phyloP scores from a whole-genome alignment of 257 asterid genomes.

The Fraxinus pennsylvanica region DNA sequence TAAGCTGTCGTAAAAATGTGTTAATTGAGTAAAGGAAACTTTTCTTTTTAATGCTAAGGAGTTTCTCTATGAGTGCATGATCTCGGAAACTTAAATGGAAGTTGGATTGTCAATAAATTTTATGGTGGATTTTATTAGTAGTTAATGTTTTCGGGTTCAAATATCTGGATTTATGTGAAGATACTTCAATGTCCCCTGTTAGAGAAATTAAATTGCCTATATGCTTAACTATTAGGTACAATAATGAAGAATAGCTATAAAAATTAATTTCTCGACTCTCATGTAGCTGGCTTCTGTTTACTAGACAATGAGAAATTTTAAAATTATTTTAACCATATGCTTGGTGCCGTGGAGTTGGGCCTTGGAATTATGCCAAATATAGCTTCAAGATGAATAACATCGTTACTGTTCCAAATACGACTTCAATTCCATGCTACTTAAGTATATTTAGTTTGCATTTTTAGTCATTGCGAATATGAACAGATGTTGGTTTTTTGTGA shows the following conservation, averaged over 20 bases:
- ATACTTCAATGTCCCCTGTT: neutral
- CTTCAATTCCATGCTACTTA: neutral
- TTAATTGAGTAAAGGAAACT: neutral
- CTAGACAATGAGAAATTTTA: neutral
- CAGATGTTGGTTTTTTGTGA: neutral
- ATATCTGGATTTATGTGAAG: neutral
- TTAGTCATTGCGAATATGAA: neutral
- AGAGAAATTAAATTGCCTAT: neutral
- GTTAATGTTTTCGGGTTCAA: neutral
- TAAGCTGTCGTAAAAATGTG: neutral
- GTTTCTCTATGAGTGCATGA: neutral
- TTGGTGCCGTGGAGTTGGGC: neutral
- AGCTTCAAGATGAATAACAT: neutral
- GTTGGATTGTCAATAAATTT: neutral
- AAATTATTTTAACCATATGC: neutral
- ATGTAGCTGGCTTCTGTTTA: neutral
- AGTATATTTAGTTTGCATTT: neutral
- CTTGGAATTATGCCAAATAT: neutral
- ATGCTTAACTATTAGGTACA: neutral
- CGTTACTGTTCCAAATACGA: neutral
- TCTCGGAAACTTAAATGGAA: neutral
- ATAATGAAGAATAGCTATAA: neutral
- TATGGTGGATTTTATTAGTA: neutral
- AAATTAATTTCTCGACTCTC: neutral
- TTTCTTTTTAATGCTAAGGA: neutral